A percentile compares a stretch with the other conserved stretches of the same genome.
Evolutionary conservation across 441 rosid species (phyloP).

Genomic region (Adansonia rubrostipa): DNA sequence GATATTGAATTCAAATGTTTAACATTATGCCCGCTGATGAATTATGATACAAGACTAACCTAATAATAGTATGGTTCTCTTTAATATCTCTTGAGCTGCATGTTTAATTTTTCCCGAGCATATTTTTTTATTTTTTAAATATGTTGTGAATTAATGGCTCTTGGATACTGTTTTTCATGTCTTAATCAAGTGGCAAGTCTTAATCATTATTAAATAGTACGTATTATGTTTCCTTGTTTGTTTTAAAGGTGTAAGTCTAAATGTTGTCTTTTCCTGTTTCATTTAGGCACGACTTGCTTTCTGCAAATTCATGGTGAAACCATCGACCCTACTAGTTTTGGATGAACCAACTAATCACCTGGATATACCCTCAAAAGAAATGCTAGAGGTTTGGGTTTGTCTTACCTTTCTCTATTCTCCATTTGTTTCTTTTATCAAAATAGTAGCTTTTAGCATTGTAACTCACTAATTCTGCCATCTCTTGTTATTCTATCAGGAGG

Average conservation of each 20-base stretch:
- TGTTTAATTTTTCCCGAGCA: background rate
- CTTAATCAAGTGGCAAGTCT: background rate
- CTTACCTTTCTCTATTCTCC: background rate
- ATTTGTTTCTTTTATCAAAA: background rate
- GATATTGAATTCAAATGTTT: background rate
- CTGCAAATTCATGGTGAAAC: slow-evolving; percentile 94
- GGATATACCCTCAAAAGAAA: slow-evolving; percentile 95
- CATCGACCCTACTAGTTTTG: slow-evolving; percentile 78
- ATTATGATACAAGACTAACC: background rate
- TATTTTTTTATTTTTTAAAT: background rate
- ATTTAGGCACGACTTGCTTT: slow-evolving; percentile 88
- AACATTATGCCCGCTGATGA: background rate
- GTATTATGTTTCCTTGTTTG: background rate
- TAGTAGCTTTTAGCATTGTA: slow-evolving; percentile 1
- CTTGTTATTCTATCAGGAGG: slow-evolving; percentile 63
- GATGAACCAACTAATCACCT: slow-evolving; percentile 96
- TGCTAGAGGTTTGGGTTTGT: slow-evolving; percentile 77
- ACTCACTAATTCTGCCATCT: slow-evolving; percentile 11
- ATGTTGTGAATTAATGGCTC: background rate
- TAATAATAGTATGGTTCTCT: background rate
- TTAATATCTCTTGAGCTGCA: background rate
- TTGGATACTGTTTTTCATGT: background rate
- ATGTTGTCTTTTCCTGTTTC: slow-evolving; percentile 2
- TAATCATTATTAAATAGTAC: background rate
- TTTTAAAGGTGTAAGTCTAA: background rate